Percentiles rank a stretch among this genome's conserved stretches.
These are phyloP conservation scores for Rhododendron henanense DNA, from an alignment of 148 eudicot genomes.

Conservation along the genomic window DNA sequence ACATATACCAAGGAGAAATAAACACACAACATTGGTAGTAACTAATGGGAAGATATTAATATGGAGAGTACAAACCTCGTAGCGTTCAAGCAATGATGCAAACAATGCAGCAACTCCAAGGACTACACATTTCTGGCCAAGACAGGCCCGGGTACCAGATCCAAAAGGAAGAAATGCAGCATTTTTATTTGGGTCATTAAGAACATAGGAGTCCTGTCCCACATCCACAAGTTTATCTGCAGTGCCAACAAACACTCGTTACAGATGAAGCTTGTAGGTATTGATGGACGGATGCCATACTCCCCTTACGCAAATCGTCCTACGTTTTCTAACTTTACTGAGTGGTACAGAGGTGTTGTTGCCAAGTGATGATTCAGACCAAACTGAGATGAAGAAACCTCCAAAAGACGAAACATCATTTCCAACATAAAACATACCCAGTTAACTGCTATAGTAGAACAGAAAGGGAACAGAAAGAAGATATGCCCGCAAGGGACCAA, in stretches of 20 bases:
- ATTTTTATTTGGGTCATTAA: slow-evolving; percentile 30
- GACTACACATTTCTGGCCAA: slow-evolving; percentile 43
- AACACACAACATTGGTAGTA: background rate
- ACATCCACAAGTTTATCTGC: slow-evolving; percentile 21
- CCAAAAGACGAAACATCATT: background rate
- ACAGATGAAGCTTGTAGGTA: background rate
- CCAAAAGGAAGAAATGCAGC: slow-evolving; percentile 53
- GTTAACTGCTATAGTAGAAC: background rate
- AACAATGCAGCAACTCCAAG: slow-evolving; percentile 42
- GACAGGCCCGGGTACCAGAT: slow-evolving; percentile 46
- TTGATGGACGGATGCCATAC: background rate
- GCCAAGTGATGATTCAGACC: slow-evolving; percentile 1
- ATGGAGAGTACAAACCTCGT: slow-evolving; percentile 34
- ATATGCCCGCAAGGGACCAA: background rate
- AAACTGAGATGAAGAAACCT: background rate
- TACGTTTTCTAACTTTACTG: background rate
- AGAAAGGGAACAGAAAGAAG: background rate
- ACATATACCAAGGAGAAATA: background rate
- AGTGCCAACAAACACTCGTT: slow-evolving; percentile 10
- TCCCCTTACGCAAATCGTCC: background rate
- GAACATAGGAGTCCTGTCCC: slow-evolving; percentile 19
- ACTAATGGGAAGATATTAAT: background rate
- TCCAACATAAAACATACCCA: background rate
- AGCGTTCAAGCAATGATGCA: slow-evolving; percentile 44
- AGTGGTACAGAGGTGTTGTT: background rate